Conservation (phyloP, 2,329 filamentous ascomycete genomes). For the Phyllosticta ampelicida region DNA sequence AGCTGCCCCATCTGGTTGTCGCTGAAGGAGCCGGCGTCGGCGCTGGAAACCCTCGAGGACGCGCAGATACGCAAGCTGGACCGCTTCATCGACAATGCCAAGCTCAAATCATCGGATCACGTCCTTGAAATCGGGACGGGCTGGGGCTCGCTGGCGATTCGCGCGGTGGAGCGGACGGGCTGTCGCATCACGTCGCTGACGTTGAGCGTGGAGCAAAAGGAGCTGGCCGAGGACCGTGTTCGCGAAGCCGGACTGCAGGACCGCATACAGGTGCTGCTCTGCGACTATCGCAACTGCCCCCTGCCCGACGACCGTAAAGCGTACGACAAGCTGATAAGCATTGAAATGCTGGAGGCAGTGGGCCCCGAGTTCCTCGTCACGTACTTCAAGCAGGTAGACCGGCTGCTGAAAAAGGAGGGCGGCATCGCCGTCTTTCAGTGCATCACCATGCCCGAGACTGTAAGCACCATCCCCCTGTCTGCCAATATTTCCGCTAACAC, state of each 20-base stretch:
- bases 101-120: slow-evolving; percentile 54
- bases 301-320: slow-evolving; percentile 32
- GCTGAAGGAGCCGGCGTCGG: slow-evolving; percentile 28
- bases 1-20: slow-evolving; percentile 58
- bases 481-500: background rate
- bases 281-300: slow-evolving; percentile 56
- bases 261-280: slow-evolving; percentile 53
- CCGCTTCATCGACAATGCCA: slow-evolving; percentile 54
- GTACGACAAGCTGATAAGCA: slow-evolving; percentile 63
- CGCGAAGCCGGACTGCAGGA: slow-evolving; percentile 47
- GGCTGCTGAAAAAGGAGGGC: slow-evolving; percentile 52
- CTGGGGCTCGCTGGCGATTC: slow-evolving; percentile 65
- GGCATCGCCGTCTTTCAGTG: slow-evolving; percentile 64
- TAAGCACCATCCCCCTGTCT: slow-evolving; percentile 11
- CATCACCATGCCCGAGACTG: slow-evolving; percentile 62
- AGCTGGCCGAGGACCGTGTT: slow-evolving; percentile 55
- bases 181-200: slow-evolving; percentile 61
- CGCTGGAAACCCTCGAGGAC: slow-evolving; percentile 48
- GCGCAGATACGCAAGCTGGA: slow-evolving; percentile 59
- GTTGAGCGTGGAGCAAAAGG: slow-evolving; percentile 58
- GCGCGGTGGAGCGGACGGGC: slow-evolving; percentile 53
- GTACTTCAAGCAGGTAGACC: slow-evolving; percentile 56
- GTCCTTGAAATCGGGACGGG: slow-evolving; percentile 67
- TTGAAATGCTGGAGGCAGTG: slow-evolving; percentile 70
- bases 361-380: slow-evolving; percentile 55